Conservation (phyloP, 352 stramenopile genomes). For the Globisporangium solare region DNA sequence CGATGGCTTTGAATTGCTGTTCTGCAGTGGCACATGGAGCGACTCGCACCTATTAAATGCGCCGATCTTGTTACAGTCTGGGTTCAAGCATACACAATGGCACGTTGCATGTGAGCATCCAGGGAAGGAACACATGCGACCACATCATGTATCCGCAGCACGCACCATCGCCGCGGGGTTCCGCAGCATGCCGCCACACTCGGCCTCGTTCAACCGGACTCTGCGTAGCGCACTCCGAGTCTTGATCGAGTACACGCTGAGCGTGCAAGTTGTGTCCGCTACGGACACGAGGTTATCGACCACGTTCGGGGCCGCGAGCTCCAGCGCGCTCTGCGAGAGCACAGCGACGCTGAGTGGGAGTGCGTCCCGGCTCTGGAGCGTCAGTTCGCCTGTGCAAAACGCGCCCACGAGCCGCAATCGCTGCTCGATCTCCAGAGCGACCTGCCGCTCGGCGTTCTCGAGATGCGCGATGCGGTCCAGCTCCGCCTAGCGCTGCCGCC, state of each 20-base stretch:
- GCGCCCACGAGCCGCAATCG: constrained; percentile 41
- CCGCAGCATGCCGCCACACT: constrained; percentile 6
- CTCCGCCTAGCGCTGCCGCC: constrained; percentile 23
- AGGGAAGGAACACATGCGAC: background rate
- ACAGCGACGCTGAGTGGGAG: constrained; percentile 24
- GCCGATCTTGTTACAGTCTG: constrained; percentile 15
- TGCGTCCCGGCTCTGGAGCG: constrained; percentile 11
- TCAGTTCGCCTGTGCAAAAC: constrained; percentile 39
- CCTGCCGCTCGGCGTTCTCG: constrained; percentile 29
- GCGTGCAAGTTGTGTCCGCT: constrained; percentile 18
- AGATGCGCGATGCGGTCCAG: constrained; percentile 34
- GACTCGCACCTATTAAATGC: constrained; percentile 15
- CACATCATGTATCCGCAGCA: background rate
- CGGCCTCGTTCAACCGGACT: constrained; percentile 9
- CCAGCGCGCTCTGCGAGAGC: constrained; percentile 17
- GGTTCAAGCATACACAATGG: background rate
- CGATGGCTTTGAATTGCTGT: background rate
- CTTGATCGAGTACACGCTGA: constrained; percentile 31
- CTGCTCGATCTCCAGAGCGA: constrained; percentile 34
- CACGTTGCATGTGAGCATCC: background rate
- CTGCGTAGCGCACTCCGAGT: constrained; percentile 21
- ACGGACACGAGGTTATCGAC: constrained; percentile 36
- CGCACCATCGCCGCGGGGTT: constrained; percentile 18
- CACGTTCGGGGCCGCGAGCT: constrained; percentile 23
- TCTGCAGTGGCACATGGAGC: no score